A percentile compares a stretch with the other conserved stretches of the same genome.
These are phyloP conservation scores for Penicillium oxalicum DNA, from an alignment of 2,329 filamentous ascomycete species.

Conservation along the genomic window DNA sequence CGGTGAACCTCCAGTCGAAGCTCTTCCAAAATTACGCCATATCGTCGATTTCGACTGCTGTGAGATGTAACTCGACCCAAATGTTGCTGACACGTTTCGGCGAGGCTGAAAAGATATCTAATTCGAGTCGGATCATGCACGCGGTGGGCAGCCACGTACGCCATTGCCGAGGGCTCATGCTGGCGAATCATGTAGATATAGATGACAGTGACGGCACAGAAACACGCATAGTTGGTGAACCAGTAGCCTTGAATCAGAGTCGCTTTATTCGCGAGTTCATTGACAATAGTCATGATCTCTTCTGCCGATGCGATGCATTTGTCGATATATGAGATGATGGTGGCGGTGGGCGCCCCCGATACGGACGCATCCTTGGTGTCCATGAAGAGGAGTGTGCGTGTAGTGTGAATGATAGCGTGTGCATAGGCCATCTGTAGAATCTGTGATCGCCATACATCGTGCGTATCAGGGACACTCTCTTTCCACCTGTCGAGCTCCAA, in stretches of 20 bases:
- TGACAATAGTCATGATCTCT: not conserved
- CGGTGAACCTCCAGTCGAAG: not conserved
- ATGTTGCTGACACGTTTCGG: not conserved
- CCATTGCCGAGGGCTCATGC: too few species aligned
- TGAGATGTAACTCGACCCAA: not conserved
- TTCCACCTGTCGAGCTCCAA: not conserved
- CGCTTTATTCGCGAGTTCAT: conserved; percentile 8
- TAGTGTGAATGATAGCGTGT: not conserved
- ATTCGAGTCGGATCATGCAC: conserved; percentile 1
- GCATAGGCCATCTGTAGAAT: not conserved
- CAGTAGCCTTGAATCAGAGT: conserved; percentile 22
- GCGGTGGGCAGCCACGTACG: conserved; percentile 26
- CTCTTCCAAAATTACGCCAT: not conserved
- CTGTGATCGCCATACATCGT: not conserved
- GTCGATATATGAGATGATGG: too few species aligned
- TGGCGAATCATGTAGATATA: conserved; percentile 48
- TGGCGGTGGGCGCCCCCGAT: too few species aligned
- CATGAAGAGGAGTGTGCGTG: not conserved
- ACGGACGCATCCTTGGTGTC: not conserved
- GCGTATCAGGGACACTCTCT: not conserved
- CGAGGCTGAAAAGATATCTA: not conserved
- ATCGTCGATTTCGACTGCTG: not conserved
- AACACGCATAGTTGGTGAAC: conserved; percentile 35
- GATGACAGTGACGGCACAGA: conserved; percentile 50
- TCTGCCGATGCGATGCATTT: not conserved